Evolutionary conservation across 2,329 filamentous ascomycete species (phyloP), one percentile per base, ranked within the genome.

Genomic region (Nothomitra cinnamomea): DNA sequence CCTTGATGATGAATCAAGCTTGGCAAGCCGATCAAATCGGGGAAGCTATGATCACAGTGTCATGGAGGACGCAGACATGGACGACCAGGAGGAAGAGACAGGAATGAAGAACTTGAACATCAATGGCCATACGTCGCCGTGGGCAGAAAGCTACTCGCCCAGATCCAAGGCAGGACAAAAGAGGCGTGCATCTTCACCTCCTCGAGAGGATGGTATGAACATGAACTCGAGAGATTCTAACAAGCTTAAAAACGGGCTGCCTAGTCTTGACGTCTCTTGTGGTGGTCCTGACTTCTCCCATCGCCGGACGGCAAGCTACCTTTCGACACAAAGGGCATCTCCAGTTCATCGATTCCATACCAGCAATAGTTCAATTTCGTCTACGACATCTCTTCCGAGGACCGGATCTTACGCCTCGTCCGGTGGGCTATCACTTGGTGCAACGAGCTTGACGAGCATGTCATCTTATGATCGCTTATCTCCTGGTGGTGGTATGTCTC

Each of bases 401-500:
- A 79, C 75, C 47, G 75, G 75, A 25, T 84, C 80, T 1, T 76
- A 81, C 60, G 75, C 78, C 12, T 83, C 80, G 6, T 78, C 77
- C 6, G 70, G 73, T 54, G 73, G 72, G 8, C 65, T 82, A 19
- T 83, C 80, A 17, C 69, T 77, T 58, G 66, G 66, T 57, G 75
- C 75, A 45, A 83, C 79, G 66, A 84, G 79, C 62, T 73, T 80
- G 61, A 82, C 80, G 35, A 83, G 78, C 62, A 74, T 80, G 58
- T 75, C 74, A 47, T 80, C 78, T 32, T 75, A 76, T 60, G 78
- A 80, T 54, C 75, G 76, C 50, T 66, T 77, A 32, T 83, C 80
- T 28, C 78, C 79, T 13, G 72, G 76, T 53, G 74, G 74, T 13
- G 25, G 24, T 6, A 63, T 81, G 56, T 81, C 79, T 17, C 77